Conservation (phyloP, 2,329 filamentous ascomycete genomes). For the Colletotrichum godetiae region DNA sequence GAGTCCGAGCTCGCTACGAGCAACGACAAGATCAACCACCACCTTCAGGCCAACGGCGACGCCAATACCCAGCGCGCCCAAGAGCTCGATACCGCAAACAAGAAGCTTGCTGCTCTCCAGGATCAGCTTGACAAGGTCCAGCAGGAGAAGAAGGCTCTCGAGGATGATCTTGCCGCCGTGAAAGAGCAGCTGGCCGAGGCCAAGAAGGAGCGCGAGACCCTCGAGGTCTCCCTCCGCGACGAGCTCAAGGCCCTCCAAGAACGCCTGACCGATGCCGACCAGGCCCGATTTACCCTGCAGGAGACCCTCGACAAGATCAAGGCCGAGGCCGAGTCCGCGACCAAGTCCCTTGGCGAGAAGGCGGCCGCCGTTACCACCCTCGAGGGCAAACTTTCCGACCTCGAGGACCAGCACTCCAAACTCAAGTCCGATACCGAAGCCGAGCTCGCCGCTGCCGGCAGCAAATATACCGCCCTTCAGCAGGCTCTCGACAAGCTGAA, state of each 20-base stretch:
- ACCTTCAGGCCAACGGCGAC: slow-evolving; percentile 43
- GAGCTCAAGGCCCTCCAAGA: slow-evolving; percentile 47
- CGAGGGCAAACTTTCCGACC: slow-evolving; percentile 41
- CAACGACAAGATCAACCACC: slow-evolving; percentile 36
- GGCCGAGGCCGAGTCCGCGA: slow-evolving; percentile 45
- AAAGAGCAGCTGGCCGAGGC: slow-evolving; percentile 48
- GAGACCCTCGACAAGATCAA: slow-evolving; percentile 44
- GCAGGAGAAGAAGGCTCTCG: slow-evolving; percentile 44
- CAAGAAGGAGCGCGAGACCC: slow-evolving; percentile 47
- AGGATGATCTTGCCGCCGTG: slow-evolving; percentile 46
- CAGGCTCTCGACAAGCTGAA: slow-evolving; percentile 40
- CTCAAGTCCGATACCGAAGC: slow-evolving; percentile 42
- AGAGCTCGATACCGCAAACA: slow-evolving; percentile 38
- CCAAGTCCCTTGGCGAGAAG: slow-evolving; percentile 42
- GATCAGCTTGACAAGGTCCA: slow-evolving; percentile 41
- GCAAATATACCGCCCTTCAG: slow-evolving; percentile 37
- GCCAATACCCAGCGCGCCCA: slow-evolving; percentile 36
- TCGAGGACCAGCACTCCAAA: slow-evolving; percentile 42
- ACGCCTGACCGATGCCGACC: slow-evolving; percentile 46
- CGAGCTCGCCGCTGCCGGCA: slow-evolving; percentile 37
- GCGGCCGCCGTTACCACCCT: slow-evolving; percentile 43
- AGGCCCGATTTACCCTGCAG: slow-evolving; percentile 47
- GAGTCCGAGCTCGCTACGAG: slow-evolving; percentile 47
- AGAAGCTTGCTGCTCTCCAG: slow-evolving; percentile 45
- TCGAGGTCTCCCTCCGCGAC: slow-evolving; percentile 45